A percentile compares a stretch with the other conserved stretches of the same genome.
phyloP scores from a whole-genome alignment of 2,329 filamentous ascomycete genomes.

The Penicillium sp. region DNA sequence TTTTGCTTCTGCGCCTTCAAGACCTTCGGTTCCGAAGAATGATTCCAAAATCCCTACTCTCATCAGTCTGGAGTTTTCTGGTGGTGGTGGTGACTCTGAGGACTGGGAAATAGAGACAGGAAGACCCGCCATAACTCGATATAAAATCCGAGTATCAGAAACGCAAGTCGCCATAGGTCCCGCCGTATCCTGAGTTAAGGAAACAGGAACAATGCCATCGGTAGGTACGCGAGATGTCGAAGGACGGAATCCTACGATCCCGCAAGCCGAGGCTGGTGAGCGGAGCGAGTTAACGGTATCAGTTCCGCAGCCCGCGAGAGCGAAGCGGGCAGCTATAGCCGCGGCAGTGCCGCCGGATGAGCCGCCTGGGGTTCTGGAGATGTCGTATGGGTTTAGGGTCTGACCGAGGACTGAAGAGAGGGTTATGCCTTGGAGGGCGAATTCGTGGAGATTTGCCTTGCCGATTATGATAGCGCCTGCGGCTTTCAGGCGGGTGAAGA shows the following conservation, averaged over 20 bases:
- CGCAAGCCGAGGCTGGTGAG: constrained; percentile 63
- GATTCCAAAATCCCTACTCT: constrained; percentile 55
- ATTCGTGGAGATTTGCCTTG: constrained; percentile 64
- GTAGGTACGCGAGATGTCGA: constrained; percentile 55
- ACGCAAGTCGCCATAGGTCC: constrained; percentile 57
- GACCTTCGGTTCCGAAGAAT: constrained; percentile 53
- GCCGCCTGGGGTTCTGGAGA: constrained; percentile 64
- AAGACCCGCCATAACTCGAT: constrained; percentile 27
- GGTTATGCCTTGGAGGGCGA: constrained; percentile 64
- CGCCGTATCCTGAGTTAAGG: constrained; percentile 57
- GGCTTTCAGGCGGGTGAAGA: constrained; percentile 51
- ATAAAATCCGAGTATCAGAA: constrained; percentile 28
- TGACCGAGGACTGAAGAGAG: constrained; percentile 66
- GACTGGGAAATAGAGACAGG: neutral
- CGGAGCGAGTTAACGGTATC: constrained; percentile 65
- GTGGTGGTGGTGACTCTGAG: neutral
- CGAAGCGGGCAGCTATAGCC: constrained; percentile 59
- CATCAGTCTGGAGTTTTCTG: neutral
- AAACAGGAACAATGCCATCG: constrained; percentile 57
- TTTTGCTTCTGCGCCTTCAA: constrained; percentile 16
- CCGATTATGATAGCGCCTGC: constrained; percentile 61
- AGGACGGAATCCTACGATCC: constrained; percentile 61
- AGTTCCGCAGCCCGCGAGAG: constrained; percentile 60
- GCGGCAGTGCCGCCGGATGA: constrained; percentile 65
- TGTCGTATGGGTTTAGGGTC: constrained; percentile 67